A percentile compares a stretch with the other conserved stretches of the same genome.
phyloP scores from a whole-genome alignment of 352 stramenopile genomes.

The Phytophthora crassamura region DNA sequence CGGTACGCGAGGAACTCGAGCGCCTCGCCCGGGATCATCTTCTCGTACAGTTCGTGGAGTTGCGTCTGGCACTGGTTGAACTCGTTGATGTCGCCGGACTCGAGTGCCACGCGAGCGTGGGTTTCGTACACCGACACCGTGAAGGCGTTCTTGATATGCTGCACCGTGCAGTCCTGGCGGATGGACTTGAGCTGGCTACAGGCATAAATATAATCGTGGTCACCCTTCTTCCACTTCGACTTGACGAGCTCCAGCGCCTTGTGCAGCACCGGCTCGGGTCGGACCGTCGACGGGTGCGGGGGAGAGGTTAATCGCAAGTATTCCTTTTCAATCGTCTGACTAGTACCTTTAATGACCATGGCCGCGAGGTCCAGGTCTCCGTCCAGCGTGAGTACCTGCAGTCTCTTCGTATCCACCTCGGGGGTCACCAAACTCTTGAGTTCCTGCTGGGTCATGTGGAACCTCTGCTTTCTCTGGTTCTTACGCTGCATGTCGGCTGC shows the following conservation, averaged over 20 bases:
- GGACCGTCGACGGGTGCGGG: constrained; percentile 95
- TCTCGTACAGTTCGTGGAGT: constrained; percentile 89
- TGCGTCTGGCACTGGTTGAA: constrained; percentile 96
- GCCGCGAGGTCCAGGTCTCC: constrained; percentile 86
- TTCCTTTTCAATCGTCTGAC: constrained; percentile 96
- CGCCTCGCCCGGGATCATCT: constrained; percentile 70
- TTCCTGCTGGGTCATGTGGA: constrained; percentile 76
- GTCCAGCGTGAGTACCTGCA: constrained; percentile 79
- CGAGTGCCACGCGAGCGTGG: constrained; percentile 96
- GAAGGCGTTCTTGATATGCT: constrained; percentile 97
- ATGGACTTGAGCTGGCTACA: constrained; percentile 99
- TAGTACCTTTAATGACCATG: constrained; percentile 96
- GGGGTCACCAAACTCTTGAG: constrained; percentile 68
- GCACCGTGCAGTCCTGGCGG: constrained; percentile 98
- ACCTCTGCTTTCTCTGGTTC: constrained; percentile 76
- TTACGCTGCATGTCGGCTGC: constrained; percentile 69
- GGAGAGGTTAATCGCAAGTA: constrained; percentile 98
- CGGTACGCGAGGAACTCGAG: constrained; percentile 90
- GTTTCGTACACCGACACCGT: constrained; percentile 98
- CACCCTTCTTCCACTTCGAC: constrained; percentile 85
- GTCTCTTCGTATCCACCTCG: constrained; percentile 70
- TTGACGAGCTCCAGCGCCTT: constrained; percentile 89
- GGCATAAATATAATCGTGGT: constrained; percentile 94
- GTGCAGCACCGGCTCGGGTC: constrained; percentile 92
- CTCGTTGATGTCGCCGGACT: constrained; percentile 96